These are phyloP conservation scores for Serendipita sp. DNA, from an alignment of 768 basidiomycete species.

Conservation along the genomic window DNA sequence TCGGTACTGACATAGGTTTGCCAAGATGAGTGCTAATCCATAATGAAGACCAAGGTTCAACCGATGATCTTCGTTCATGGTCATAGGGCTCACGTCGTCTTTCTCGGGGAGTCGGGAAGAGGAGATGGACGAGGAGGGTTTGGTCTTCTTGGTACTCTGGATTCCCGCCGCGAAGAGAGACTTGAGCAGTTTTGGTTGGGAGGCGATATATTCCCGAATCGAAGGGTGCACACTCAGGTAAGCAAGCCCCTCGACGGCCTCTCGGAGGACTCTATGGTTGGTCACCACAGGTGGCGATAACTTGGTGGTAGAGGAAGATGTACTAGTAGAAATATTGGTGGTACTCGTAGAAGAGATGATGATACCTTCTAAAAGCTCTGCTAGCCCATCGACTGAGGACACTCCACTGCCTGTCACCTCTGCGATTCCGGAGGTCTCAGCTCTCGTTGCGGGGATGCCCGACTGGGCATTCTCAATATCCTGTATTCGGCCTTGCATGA, in stretches of 20 bases:
- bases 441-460: neutral
- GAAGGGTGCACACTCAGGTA: constrained; percentile 53
- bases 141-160: constrained; percentile 25
- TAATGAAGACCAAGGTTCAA: constrained; percentile 42
- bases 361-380: neutral
- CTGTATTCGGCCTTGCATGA: neutral
- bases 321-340: neutral
- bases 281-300: neutral
- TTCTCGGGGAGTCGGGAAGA: constrained; percentile 6
- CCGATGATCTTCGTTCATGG: constrained; percentile 17
- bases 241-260: constrained; percentile 75
- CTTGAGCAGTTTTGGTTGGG: constrained; percentile 37
- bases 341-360: constrained; percentile 9
- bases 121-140: constrained; percentile 10
- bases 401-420: neutral
- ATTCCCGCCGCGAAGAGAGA: constrained; percentile 43
- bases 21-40: constrained; percentile 59
- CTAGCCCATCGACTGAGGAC: neutral
- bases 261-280: constrained; percentile 19
- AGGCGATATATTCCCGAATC: constrained; percentile 48
- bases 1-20: constrained; percentile 57
- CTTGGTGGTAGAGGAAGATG: too few species aligned
- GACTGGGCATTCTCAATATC: constrained; percentile 1
- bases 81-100: constrained; percentile 4
- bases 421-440: neutral